Percentiles rank a stretch among this genome's conserved stretches.
Evolutionary conservation across 1,284 basidiomycete species (phyloP).

Genomic region (Melampsora larici-populina): DNA sequence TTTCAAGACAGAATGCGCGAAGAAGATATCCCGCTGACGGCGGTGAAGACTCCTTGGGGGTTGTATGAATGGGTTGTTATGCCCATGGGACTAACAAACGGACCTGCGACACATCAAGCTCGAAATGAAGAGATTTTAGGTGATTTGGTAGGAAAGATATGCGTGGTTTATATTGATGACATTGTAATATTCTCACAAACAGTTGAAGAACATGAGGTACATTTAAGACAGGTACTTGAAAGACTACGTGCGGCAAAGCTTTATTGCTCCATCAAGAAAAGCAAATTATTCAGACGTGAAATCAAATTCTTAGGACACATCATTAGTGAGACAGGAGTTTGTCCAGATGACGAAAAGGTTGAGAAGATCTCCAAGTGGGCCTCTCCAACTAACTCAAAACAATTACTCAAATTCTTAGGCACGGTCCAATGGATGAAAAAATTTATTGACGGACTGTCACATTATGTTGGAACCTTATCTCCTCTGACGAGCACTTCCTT

Average conservation of each 20-base stretch:
- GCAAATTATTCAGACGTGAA: no score
- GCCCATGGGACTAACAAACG: conserved; percentile 56
- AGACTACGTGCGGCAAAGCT: no score
- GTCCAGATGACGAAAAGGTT: neutral
- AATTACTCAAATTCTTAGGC: neutral
- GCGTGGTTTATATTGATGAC: no score
- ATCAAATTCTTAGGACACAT: no score
- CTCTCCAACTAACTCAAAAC: neutral
- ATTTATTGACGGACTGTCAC: neutral
- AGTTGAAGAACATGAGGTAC: no score
- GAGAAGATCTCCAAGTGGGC: neutral
- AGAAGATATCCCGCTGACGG: neutral
- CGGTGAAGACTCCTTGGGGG: conserved; percentile 11
- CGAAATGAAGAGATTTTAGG: no score
- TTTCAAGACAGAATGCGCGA: conserved; percentile 2
- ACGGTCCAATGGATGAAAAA: conserved; percentile 13
- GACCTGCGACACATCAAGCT: no score
- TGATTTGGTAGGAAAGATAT: no score
- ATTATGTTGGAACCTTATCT: neutral
- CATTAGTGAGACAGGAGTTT: no score
- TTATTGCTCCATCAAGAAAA: no score
- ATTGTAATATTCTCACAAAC: neutral
- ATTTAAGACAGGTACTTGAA: neutral
- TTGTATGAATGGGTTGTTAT: conserved; percentile 58
- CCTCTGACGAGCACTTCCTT: neutral